Evolutionary conservation across 352 stramenopile genomes (phyloP), one percentile per base, ranked within the genome.

Genomic region (Thalassiosira allenii): DNA sequence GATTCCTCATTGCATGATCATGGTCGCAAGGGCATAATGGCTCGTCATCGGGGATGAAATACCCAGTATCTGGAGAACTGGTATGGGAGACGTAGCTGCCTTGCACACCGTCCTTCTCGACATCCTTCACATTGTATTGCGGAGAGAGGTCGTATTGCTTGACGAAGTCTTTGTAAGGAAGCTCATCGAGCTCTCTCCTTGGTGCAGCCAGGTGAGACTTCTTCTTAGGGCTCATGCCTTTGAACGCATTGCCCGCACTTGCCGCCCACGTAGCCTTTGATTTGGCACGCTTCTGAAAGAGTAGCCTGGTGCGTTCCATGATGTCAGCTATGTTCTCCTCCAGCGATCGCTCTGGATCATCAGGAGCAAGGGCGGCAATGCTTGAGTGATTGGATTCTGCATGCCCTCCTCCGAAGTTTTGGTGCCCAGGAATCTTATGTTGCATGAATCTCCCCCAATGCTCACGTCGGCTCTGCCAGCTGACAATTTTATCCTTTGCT

Each of bases 361-460:
- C 61, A 20, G 9, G 20, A 12, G 44, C 61, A 37, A 57, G 53
- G 1, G 37, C 37, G 14, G 29, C n/a, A n/a, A 69, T 12, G 22
- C 61, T 69, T 11, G 37, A 30, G 37, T 69, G 61, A 22, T 69
- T 69, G 33, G 53, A 41, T 57, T 69, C 61, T 30, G 44, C 37
- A 51, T 57, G 30, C 12, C 37, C 40, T 14, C 33, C 40, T 29
- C 29, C 6, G 14, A 69, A 40, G 17, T 56, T 23, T n/a, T 29
- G 41, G 23, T 69, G 58, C 2, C 58, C 34, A 9, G 17, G 8
- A 20, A 57, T 44, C n/a, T 52, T 69, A 44, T 57, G 30, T 3
- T 25, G 61, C 11, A 33, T 23, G 29, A 23, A 69, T n/a, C 56
- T 20, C 2, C 34, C 61, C 61, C 61, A 69, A 34, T 14, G 5